Percentiles rank a stretch among this genome's conserved stretches.
phyloP scores from a whole-genome alignment of 768 basidiomycete species.

The Obba rivulosa region DNA sequence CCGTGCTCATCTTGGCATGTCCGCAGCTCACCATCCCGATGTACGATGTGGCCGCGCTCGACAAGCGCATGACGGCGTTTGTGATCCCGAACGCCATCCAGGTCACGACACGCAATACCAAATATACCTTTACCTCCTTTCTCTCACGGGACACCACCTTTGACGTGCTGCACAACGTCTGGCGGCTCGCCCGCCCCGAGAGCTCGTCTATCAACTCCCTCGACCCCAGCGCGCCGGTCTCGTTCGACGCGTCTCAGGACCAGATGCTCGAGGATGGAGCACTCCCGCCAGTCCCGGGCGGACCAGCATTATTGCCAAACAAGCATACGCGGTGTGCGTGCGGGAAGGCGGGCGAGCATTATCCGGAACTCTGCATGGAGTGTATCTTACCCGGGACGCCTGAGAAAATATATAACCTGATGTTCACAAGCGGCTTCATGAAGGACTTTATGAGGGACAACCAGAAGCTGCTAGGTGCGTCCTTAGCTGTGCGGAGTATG shows the following conservation, averaged over 20 bases:
- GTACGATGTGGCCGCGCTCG: constrained; percentile 77
- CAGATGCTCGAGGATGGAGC: background rate
- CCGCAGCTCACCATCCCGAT: constrained; percentile 81
- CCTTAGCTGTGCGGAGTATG: background rate
- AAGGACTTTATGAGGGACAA: constrained; percentile 90
- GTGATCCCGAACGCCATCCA: constrained; percentile 97
- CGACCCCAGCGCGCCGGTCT: constrained; percentile 17
- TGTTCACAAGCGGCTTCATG: constrained; percentile 94
- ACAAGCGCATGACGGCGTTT: constrained; percentile 97
- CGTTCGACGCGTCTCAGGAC: constrained; percentile 15
- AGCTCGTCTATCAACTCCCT: constrained; percentile 20
- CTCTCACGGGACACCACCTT: constrained; percentile 93
- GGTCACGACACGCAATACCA: constrained; percentile 73
- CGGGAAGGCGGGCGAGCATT: constrained; percentile 64
- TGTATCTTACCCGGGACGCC: constrained; percentile 82
- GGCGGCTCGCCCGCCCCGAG: constrained; percentile 87
- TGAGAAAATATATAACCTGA: constrained; percentile 91
- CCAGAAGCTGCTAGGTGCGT: constrained; percentile 83
- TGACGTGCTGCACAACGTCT: constrained; percentile 94
- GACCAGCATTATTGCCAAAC: constrained; percentile 20
- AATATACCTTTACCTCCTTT: constrained; percentile 96
- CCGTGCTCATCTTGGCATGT: background rate
- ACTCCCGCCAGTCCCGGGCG: background rate
- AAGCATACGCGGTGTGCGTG: constrained; percentile 75
- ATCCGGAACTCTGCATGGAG: constrained; percentile 70